Base-by-base conservation (phyloP, 2,329 filamentous ascomycete species). In the Aspergillus brasiliensis region DNA sequence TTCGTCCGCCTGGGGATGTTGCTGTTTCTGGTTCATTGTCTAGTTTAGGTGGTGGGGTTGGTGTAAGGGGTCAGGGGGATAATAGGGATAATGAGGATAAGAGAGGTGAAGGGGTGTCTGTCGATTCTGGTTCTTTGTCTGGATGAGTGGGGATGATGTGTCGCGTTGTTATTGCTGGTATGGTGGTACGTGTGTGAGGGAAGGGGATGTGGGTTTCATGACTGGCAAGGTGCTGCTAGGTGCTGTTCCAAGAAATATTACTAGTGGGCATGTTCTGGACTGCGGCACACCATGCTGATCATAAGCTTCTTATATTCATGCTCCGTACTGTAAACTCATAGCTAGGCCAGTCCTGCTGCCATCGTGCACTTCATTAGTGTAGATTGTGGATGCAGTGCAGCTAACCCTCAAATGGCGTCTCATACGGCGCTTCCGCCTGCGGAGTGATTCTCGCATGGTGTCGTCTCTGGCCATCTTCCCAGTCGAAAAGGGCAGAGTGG, bases 361-460 rank as follows among this genome's bases (percentile, higher is more conserved):
- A 48, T 48, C 25, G 23, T 17, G n/a, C 25, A 17, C 15, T 49
- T 49, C 15, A 8, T 28, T 48, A 28, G 25, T 19, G n/a, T 17
- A 48, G 4, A 28, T 13, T 5, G 25, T 48, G 8, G 3, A 8
- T 5, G 3, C n/a, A 13, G 44, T 48, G 40, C 48, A 37, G 51
- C 37, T 62, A 73, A 13, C 61, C 70, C 21, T 76, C 74, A 64
- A 82, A 86, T 0, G 86, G 85, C 1, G 87, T 95, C 82, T 95
- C 89, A 65, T 81, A 91, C 0, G 91, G 91, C 61, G 80, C 76
- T 80, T 96, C 91, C 1, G 91, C 91, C 78, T 94, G 90, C 0
- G 91, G 91, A 4, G 91, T 94, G 70, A 96, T 89, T 46, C 92
- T 84, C 5, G 91, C 91, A 62, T 96, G 77, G 77, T 96, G 91